Evolutionary conservation across 2,329 filamentous ascomycete species (phyloP), one percentile per base, ranked within the genome.

Genomic region (Diplocarpon mali): DNA sequence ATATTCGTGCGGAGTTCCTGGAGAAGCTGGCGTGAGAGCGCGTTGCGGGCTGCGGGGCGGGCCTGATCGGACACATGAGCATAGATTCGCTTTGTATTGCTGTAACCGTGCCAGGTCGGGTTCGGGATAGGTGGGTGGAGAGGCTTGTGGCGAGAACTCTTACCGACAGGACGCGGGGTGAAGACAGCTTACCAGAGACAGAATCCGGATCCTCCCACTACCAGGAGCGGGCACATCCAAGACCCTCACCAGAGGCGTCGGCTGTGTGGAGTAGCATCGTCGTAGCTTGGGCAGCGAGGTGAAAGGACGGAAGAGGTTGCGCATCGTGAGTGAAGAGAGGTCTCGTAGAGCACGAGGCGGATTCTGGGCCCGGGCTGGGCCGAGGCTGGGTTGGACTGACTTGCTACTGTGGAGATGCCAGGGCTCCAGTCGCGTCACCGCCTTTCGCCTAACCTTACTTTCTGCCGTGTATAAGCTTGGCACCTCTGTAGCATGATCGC

Each of bases 31-130:
- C 71, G 75, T 0, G 89, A 96, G 60, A 98, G 85, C 54, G 92
- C 92, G 65, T 98, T 98, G 59, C 90, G 84, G 30, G 89, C 83
- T 8, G 75, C 65, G 0, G 88, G 88, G 3, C 88, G 76, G 67
- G 95, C 92, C 54, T 98, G 75, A 37, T 24, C 35, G 11, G 9
- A 14, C n/a, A 24, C 4, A 7, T 24, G 3, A 24, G 20, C 20
- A 24, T 24, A 24, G 3, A 24, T 24, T 24, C 20, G 20, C 20
- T 3, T 3, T 24, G 7, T 3, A 24, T 24, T 24, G 20, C 3
- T 24, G 7, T 24, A 4, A 7, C 4, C 20, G 20, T 32, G 30
- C 10, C 4, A 32, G 11, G 30, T 12, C 4, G 30, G 9, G 4
- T 32, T 32, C 5, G 3, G n/a, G 30, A 32, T 12, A 10, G 4